These are phyloP conservation scores for Colletotrichum filicis DNA, from an alignment of 2,329 filamentous ascomycete species.

Conservation along the genomic window DNA sequence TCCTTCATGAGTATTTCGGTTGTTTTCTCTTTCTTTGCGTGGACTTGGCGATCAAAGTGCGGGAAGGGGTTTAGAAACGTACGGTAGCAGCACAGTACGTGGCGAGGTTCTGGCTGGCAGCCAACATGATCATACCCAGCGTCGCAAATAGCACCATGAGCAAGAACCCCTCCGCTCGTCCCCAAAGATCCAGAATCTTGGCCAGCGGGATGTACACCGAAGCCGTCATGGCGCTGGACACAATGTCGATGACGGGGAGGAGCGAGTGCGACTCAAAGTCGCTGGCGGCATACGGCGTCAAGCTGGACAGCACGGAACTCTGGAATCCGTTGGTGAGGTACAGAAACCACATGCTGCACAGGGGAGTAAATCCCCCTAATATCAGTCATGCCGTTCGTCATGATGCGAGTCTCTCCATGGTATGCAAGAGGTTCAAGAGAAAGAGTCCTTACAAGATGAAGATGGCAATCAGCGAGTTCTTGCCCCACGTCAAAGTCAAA, in stretches of 20 bases:
- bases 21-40: too few relatives aligned
- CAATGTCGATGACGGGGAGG: constrained; percentile 62
- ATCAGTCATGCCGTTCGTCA: neutral
- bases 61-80: neutral
- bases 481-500: constrained; percentile 38
- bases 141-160: constrained; percentile 61
- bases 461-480: constrained; percentile 35
- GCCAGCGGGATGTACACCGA: constrained; percentile 72
- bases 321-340: constrained; percentile 63
- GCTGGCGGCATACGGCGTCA: constrained; percentile 60
- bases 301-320: constrained; percentile 51
- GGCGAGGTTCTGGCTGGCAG: constrained; percentile 57
- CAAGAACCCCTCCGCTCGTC: constrained; percentile 68
- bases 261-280: constrained; percentile 64
- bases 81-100: constrained; percentile 63
- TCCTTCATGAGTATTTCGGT: neutral
- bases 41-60: neutral
- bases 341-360: constrained; percentile 45
- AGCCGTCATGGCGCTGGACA: constrained; percentile 64
- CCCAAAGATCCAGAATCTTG: constrained; percentile 72
- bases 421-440: neutral
- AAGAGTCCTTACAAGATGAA: constrained; percentile 29
- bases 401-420: too few relatives aligned
- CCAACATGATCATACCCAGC: constrained; percentile 68
- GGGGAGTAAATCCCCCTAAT: neutral